Conservation (phyloP, 805 yeast species). For the Kluyveromyces dobzhanskii region DNA sequence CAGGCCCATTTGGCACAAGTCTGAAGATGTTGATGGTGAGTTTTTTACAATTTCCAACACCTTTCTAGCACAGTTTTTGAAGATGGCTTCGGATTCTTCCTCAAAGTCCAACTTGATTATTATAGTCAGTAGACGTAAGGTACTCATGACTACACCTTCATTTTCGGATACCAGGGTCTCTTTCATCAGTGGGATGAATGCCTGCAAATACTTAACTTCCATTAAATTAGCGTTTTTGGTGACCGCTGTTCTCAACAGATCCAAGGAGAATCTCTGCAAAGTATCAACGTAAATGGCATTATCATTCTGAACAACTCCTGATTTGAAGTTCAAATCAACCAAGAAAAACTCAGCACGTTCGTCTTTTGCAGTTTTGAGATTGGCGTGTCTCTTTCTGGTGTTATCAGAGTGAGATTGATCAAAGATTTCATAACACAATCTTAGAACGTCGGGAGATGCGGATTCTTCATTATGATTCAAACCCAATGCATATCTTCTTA, state of each 20-base stretch:
- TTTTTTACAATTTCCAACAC: constrained; percentile 60
- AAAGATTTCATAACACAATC: constrained; percentile 67
- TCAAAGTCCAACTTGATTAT: constrained; percentile 57
- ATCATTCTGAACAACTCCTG: constrained; percentile 45
- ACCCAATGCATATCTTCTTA: constrained; percentile 74
- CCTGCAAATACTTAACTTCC: constrained; percentile 51
- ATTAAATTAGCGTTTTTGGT: constrained; percentile 52
- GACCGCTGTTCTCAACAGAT: constrained; percentile 63
- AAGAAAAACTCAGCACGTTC: constrained; percentile 54
- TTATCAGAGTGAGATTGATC: constrained; percentile 35
- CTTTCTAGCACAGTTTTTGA: constrained; percentile 52
- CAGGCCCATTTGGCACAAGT: constrained; percentile 71
- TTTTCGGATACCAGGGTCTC: constrained; percentile 53
- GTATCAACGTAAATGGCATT: constrained; percentile 49
- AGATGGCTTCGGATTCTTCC: constrained; percentile 36
- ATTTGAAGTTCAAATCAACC: constrained; percentile 61
- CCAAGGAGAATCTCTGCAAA: constrained; percentile 69
- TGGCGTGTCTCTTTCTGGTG: not conserved
- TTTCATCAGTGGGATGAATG: constrained; percentile 68
- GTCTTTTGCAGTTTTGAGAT: not conserved
- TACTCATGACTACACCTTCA: constrained; percentile 67
- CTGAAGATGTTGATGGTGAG: constrained; percentile 69
- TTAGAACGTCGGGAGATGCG: constrained; percentile 48
- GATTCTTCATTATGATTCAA: constrained; percentile 60
- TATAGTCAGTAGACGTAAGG: constrained; percentile 54